Base-by-base conservation (phyloP, 192 early-diverging fungal genomes). In the Ramicandelaber brevisporus region DNA sequence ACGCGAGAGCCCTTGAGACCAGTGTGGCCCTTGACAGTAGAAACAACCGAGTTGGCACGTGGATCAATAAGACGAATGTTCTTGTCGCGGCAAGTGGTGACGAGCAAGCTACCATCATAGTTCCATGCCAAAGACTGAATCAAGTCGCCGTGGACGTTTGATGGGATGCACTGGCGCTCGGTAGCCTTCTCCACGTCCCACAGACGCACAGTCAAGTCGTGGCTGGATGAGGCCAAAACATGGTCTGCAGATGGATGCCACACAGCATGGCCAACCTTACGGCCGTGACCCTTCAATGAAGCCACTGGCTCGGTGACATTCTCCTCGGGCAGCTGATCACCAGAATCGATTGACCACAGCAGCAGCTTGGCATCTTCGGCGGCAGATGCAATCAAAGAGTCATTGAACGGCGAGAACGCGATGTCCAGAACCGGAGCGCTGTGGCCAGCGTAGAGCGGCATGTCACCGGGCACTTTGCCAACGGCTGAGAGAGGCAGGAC, bases 241-340 rank as follows among this genome's bases (percentile, higher is more conserved):
- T 87, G 86, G 27, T 85, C 80, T 9, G 93, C 93, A 1, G 70
- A 70, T 13, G 93, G 93, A 56, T 99, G 85, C 65, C 93, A 99
- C 23, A 74, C 49, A 15, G 96, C 90, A 41, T 99, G 90, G n/a
- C 90, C 93, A 19, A 99, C 93, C 66, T 96, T 78, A 24, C 77
- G 64, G 6, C 68, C 76, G 36, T 95, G 88, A 0, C 86, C 83
- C 19, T 41, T 65, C 20, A 98, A 59, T 26, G 76, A 77, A 25
- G 68, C 46, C 20, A 77, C 50, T 19, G 93, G 89, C 27, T 67
- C 55, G 23, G 74, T 65, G 21, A 84, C 62, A 44, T 69, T 62
- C 31, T 74, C 70, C 31, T 67, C 70, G 33, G 43, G 55, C 34
- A 56, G 73, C 59, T 9, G 42, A 44, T 47, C 59, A 50, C 74